These are phyloP conservation scores for Whalleya microplaca DNA, from an alignment of 2,329 filamentous ascomycete genomes.

Conservation along the genomic window DNA sequence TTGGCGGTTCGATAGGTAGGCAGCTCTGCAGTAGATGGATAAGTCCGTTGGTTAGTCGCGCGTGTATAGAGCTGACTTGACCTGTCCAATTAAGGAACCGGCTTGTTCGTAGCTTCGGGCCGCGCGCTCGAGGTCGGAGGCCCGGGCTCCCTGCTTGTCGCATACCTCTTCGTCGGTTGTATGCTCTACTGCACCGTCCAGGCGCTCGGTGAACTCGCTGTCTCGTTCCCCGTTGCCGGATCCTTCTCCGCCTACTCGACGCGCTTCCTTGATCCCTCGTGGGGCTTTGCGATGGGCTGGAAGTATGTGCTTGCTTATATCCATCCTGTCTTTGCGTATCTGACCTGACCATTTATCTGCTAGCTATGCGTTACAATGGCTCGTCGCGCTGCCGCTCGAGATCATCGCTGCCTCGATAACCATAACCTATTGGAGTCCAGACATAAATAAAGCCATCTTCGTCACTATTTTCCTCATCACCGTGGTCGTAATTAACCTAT, in stretches of 20 bases:
- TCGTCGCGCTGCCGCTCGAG: conserved; percentile 80
- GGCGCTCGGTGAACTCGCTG: conserved; percentile 87
- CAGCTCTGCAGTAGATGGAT: neutral
- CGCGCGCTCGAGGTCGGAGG: conserved; percentile 72
- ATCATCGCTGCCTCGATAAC: conserved; percentile 87
- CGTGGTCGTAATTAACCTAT: conserved; percentile 83
- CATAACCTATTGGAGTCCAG: conserved; percentile 75
- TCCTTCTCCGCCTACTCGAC: conserved; percentile 93
- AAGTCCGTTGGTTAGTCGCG: no score
- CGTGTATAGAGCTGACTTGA: conserved; percentile 14
- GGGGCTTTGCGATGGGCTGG: conserved; percentile 96
- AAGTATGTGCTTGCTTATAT: conserved; percentile 60
- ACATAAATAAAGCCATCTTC: conserved; percentile 71
- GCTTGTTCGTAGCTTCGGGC: conserved; percentile 85
- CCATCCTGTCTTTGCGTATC: neutral
- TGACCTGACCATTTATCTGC: neutral
- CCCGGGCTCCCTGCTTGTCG: conserved; percentile 76
- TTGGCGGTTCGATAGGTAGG: conserved; percentile 84
- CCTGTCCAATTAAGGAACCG: conserved; percentile 59
- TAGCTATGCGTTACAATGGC: conserved; percentile 86
- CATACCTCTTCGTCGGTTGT: conserved; percentile 76
- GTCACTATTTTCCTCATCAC: conserved; percentile 79
- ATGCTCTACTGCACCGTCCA: conserved; percentile 95
- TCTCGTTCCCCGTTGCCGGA: conserved; percentile 86
- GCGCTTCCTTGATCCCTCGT: conserved; percentile 88